A percentile compares a stretch with the other conserved stretches of the same genome.
Evolutionary conservation across 2,329 filamentous ascomycete genomes (phyloP).

Genomic region (Eutypa lata): DNA sequence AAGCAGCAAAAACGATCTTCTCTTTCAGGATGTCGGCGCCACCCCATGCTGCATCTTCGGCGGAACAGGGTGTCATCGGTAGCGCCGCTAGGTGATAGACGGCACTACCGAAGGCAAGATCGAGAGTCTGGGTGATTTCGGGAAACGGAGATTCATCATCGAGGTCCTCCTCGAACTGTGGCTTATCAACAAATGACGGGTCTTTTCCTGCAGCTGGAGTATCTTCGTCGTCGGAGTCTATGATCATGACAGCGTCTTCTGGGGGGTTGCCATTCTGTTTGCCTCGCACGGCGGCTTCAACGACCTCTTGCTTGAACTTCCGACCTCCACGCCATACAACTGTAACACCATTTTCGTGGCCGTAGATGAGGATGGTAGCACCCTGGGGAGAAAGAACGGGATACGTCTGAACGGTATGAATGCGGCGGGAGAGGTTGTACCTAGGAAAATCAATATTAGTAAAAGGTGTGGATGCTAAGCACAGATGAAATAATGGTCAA

Average conservation of each 20-base stretch:
- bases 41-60: constrained; percentile 47
- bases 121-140: constrained; percentile 57
- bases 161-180: constrained; percentile 54
- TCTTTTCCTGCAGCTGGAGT: constrained; percentile 22
- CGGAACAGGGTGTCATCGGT: constrained; percentile 46
- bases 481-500: not conserved
- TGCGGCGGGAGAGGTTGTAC: constrained; percentile 56
- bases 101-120: constrained; percentile 56
- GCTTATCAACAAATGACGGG: constrained; percentile 46
- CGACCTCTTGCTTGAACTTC: constrained; percentile 47
- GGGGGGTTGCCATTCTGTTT: constrained; percentile 48
- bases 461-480: not conserved
- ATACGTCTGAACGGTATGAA: constrained; percentile 59
- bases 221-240: constrained; percentile 62
- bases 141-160: constrained; percentile 49
- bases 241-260: constrained; percentile 57
- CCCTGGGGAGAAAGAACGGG: constrained; percentile 61
- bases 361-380: constrained; percentile 60
- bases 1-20: constrained; percentile 59
- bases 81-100: constrained; percentile 55
- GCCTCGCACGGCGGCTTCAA: constrained; percentile 33
- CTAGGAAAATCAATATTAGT: constrained; percentile 32
- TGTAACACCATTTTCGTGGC: constrained; percentile 60
- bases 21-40: constrained; percentile 49
- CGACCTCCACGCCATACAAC: constrained; percentile 62